Evolutionary conservation across 148 eudicot species (phyloP).

Genomic region (Vaccinium vitisidaea): DNA sequence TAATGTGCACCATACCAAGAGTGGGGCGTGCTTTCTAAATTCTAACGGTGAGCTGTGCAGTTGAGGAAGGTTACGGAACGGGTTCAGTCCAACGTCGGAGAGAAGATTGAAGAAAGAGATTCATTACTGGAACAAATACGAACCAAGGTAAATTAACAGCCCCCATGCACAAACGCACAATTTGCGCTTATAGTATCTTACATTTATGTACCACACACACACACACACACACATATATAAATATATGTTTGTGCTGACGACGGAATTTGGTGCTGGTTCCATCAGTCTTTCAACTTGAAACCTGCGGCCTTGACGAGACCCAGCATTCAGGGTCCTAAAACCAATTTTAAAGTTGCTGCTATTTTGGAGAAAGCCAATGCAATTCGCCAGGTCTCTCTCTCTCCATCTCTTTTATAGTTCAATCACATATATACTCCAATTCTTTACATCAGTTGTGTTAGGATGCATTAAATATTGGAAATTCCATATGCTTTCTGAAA

Average conservation of each 20-base stretch:
- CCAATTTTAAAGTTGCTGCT: constrained; percentile 90
- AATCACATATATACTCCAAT: neutral
- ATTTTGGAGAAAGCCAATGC: constrained; percentile 92
- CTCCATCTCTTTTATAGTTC: constrained; percentile 8
- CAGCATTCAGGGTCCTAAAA: constrained; percentile 77
- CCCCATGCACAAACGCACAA: neutral
- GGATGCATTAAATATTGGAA: neutral
- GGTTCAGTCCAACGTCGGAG: constrained; percentile 36
- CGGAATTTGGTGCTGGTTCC: constrained; percentile 17
- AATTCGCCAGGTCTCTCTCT: constrained; percentile 76
- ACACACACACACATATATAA: too few species aligned
- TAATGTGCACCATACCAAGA: neutral
- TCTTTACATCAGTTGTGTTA: neutral
- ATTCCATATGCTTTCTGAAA: constrained; percentile 5
- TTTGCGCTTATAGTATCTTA: neutral
- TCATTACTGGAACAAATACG: constrained; percentile 78
- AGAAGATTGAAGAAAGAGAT: constrained; percentile 62
- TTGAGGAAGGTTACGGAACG: constrained; percentile 64
- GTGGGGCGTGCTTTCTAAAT: neutral
- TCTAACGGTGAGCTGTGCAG: constrained; percentile 27
- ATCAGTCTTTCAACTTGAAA: constrained; percentile 78
- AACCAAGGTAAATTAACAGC: constrained; percentile 51
- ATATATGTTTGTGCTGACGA: constrained; percentile 16
- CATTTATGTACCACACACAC: neutral
- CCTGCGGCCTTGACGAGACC: constrained; percentile 73